These are phyloP conservation scores for Diaporthe sp. DNA, from an alignment of 2,329 filamentous ascomycete genomes.

Conservation along the genomic window DNA sequence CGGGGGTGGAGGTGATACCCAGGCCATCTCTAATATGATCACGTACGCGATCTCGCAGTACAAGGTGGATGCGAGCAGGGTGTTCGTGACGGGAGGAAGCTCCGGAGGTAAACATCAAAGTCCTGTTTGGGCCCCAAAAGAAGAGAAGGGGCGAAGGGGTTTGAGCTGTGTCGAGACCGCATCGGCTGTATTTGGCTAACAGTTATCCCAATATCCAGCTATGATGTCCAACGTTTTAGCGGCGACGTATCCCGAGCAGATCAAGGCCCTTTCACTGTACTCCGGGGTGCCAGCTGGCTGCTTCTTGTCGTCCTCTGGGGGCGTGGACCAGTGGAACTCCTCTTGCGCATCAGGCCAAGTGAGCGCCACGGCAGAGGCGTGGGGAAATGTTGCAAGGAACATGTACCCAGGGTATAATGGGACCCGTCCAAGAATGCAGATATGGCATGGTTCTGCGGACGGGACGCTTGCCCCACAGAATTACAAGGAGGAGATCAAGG, in stretches of 20 bases:
- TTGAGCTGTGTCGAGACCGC: not conserved
- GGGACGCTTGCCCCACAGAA: constrained; percentile 65
- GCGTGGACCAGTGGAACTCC: constrained; percentile 65
- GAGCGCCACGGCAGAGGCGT: constrained; percentile 58
- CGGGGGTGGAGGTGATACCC: constrained; percentile 49
- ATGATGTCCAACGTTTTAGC: constrained; percentile 59
- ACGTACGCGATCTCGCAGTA: constrained; percentile 51
- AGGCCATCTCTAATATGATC: constrained; percentile 48
- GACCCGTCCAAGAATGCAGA: constrained; percentile 68
- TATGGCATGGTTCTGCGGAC: constrained; percentile 70
- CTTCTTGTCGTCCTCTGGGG: constrained; percentile 54
- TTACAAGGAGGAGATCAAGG: constrained; percentile 67
- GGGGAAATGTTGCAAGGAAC: constrained; percentile 61
- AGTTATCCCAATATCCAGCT: constrained; percentile 42
- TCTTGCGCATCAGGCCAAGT: constrained; percentile 62
- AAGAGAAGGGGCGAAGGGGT: too few relatives aligned
- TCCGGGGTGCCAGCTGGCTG: constrained; percentile 59
- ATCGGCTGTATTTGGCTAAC: not conserved
- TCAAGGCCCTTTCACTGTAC: constrained; percentile 55
- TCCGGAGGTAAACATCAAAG: constrained; percentile 47
- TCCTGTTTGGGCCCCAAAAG: not conserved
- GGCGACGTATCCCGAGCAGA: constrained; percentile 59
- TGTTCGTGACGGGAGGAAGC: constrained; percentile 54
- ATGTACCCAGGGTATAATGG: constrained; percentile 57
- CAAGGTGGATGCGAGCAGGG: constrained; percentile 48